Base-by-base conservation (phyloP, 768 basidiomycete species). In the Tricholoma terreum region DNA sequence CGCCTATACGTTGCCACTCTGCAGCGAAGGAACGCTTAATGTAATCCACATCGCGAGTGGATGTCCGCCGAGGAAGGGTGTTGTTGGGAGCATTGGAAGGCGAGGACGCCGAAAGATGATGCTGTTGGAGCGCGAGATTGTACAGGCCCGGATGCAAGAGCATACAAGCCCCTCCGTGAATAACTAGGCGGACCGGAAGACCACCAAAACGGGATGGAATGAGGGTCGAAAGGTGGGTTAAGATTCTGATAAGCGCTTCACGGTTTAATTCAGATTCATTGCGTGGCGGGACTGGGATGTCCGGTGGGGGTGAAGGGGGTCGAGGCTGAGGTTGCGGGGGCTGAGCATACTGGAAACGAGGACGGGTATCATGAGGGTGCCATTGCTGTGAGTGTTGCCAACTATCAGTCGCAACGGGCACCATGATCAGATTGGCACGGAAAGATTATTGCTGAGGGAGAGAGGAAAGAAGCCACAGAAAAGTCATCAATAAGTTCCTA, bases 141-240 rank as follows among this genome's bases (percentile, higher is more conserved):
- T 73, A 65, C 0, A 81, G 65, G 1, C 69, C 65, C 0, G 75
- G 76, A 46, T 90, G 86, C 1, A 90, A 76, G 21, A 90, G 78
- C 85, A 89, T 88, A 55, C 85, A 85, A 0, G 85, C 87, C 0
- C 88, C 88, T 19, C 88, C 88, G 56, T 90, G 88, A 0, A 87
- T 75, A 49, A 89, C 82, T 15, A 90, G 76, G 6, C 82, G 79
- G 3, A 89, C 75, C 34, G 77, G 79, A 2, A 49, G 63, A 33
- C 67, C 67, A n/a, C 75, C 73, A 63, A 89, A 88, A 6, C 68
- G 69, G 1, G 65, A 60, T 11, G 75, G 66, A 1, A 84, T 71
- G 11, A 79, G 77, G 0, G 69, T 70, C 3, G 87, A 84, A 57
- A 89, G 79, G 49, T 73, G 63, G 42, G 74, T 67, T 36, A 89